Evolutionary conservation across 2,329 filamentous ascomycete species (phyloP).

Genomic region (Bertia moriformis): DNA sequence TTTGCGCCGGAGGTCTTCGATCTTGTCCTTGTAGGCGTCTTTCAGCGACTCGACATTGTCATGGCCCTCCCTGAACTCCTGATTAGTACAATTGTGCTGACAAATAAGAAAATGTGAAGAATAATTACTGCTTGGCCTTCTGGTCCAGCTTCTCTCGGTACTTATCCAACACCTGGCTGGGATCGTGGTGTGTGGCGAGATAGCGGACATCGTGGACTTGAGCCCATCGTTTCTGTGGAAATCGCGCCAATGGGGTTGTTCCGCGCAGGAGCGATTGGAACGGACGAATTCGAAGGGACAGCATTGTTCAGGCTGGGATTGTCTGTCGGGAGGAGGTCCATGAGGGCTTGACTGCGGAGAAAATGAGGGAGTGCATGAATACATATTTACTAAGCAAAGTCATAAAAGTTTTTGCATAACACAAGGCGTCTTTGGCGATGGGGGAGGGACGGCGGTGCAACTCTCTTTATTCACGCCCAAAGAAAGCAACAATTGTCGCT

Average conservation of each 20-base stretch:
- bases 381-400: too few relatives aligned
- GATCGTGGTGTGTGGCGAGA: conserved; percentile 62
- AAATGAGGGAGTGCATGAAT: too few relatives aligned
- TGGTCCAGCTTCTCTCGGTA: conserved; percentile 73
- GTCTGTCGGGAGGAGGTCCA: too few relatives aligned
- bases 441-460: too few relatives aligned
- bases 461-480: too few relatives aligned
- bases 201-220: conserved; percentile 86
- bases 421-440: too few relatives aligned
- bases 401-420: too few relatives aligned
- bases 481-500: too few relatives aligned
- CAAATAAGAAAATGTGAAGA: background rate
- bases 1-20: conserved; percentile 54
- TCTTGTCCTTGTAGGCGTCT: conserved; percentile 73
- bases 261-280: background rate
- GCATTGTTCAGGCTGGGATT: too few relatives aligned
- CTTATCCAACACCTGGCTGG: conserved; percentile 61
- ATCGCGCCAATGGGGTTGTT: background rate
- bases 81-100: background rate
- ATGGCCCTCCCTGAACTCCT: conserved; percentile 34
- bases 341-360: too few relatives aligned
- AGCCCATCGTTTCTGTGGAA: conserved; percentile 65
- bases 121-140: conserved; percentile 54
- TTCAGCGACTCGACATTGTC: conserved; percentile 63
- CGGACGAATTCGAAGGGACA: background rate